Percentiles rank a stretch among this genome's conserved stretches.
phyloP scores from a whole-genome alignment of 345 rosid species.

The Populus euphratica region DNA sequence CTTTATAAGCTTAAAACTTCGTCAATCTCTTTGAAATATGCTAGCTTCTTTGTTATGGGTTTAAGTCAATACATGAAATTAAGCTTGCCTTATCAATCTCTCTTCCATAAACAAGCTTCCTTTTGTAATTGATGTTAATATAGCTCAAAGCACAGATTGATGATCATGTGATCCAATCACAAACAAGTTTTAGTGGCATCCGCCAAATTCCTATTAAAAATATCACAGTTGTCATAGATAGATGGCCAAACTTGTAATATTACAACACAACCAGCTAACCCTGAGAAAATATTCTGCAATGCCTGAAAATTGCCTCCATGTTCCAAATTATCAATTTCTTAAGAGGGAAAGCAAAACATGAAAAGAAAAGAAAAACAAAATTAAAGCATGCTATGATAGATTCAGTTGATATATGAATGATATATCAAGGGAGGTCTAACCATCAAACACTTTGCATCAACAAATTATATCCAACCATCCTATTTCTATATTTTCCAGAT shows the following conservation, averaged over 20 bases:
- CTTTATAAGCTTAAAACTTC: neutral
- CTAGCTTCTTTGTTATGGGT: neutral
- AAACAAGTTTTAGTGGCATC: neutral
- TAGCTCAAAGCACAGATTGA: too few relatives aligned
- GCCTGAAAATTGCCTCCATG: neutral
- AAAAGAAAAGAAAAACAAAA: neutral
- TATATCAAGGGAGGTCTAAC: neutral
- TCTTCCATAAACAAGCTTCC: neutral
- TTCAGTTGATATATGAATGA: neutral
- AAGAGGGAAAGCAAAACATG: neutral
- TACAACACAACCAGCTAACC: neutral
- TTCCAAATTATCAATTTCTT: neutral
- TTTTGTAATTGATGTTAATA: neutral
- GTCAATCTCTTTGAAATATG: neutral
- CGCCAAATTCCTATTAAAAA: neutral
- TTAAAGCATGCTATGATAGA: neutral
- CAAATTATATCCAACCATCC: constrained; percentile 9
- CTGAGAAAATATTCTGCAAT: neutral
- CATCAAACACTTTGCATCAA: constrained; percentile 6
- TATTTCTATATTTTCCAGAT: constrained; percentile 1
- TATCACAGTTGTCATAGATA: neutral
- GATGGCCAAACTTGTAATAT: neutral
- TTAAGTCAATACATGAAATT: neutral
- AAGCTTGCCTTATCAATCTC: neutral
- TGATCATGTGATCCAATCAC: neutral